These are phyloP conservation scores for Trichaptum fuscoviolaceum DNA, from an alignment of 768 basidiomycete species.

Conservation along the genomic window DNA sequence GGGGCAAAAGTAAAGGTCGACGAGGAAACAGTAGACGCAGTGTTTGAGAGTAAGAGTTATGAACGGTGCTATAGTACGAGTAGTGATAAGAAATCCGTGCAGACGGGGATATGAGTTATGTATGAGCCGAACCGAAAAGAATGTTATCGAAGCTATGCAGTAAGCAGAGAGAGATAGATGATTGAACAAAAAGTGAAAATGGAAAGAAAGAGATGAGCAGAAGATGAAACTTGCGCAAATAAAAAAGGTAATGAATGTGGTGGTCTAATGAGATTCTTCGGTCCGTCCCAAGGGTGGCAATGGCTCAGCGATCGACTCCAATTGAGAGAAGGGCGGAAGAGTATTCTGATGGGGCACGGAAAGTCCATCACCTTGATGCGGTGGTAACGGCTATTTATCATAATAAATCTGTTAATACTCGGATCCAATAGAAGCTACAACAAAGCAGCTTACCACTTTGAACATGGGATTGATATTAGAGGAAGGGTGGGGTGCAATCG, in stretches of 20 bases:
- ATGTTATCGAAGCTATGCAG: conserved; percentile 3
- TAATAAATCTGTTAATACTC: conserved; percentile 18
- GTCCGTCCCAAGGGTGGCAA: conserved; percentile 43
- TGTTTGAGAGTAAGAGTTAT: conserved; percentile 24
- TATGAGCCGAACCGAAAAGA: neutral
- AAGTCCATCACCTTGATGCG: conserved; percentile 25
- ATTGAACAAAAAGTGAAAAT: conserved; percentile 1
- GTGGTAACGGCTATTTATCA: conserved; percentile 48
- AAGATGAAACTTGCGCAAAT: conserved; percentile 3
- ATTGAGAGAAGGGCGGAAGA: conserved; percentile 72
- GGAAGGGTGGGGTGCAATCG: conserved; percentile 44
- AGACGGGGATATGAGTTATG: conserved; percentile 13
- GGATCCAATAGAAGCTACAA: neutral
- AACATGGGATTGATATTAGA: conserved; percentile 82
- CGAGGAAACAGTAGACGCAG: neutral
- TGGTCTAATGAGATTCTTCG: conserved; percentile 1
- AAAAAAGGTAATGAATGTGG: conserved; percentile 7
- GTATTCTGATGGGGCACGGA: conserved; percentile 32
- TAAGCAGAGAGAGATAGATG: conserved; percentile 5
- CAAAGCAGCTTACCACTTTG: conserved; percentile 67
- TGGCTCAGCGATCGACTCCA: conserved; percentile 81
- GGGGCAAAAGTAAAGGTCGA: neutral
- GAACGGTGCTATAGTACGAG: conserved; percentile 18
- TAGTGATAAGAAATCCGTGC: conserved; percentile 12
- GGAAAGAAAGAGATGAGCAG: neutral